Conservation (phyloP, 768 basidiomycete genomes). For the Tylopilus sp. region DNA sequence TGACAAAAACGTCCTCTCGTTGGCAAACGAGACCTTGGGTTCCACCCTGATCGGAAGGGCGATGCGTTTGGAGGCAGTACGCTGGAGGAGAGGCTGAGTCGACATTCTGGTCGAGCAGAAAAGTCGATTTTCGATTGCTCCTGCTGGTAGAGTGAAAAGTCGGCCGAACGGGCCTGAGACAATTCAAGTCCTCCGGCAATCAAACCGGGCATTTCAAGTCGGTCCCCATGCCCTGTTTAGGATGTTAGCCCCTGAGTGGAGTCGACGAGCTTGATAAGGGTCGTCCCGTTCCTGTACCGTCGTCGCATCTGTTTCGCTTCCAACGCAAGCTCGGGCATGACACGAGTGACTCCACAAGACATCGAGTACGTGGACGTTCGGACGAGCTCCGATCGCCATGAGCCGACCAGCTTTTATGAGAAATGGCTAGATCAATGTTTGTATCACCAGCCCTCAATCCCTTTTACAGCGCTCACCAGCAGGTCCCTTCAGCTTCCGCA, state of each 20-base stretch:
- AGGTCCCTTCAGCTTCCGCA: slow-evolving; percentile 44
- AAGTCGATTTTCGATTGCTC: too few species aligned
- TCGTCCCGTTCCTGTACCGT: not conserved
- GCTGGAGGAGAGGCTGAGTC: slow-evolving; percentile 94
- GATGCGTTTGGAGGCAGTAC: slow-evolving; percentile 91
- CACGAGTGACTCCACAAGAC: slow-evolving; percentile 14
- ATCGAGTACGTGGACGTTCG: slow-evolving; percentile 26
- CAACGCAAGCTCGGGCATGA: slow-evolving; percentile 14
- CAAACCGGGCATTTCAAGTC: slow-evolving; percentile 13
- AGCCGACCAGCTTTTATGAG: slow-evolving; percentile 41
- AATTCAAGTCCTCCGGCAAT: slow-evolving; percentile 1
- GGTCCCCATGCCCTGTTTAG: slow-evolving; percentile 4
- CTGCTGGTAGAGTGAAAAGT: not conserved
- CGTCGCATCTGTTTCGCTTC: not conserved
- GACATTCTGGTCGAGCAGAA: slow-evolving; percentile 58
- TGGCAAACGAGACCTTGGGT: slow-evolving; percentile 93
- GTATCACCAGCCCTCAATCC: slow-evolving; percentile 3
- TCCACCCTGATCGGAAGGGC: slow-evolving; percentile 94
- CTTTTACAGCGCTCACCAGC: slow-evolving; percentile 2
- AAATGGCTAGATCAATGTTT: slow-evolving; percentile 54
- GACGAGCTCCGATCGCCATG: not conserved
- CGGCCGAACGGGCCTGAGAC: not conserved
- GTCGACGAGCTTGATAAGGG: not conserved
- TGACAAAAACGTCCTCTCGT: slow-evolving; percentile 94
- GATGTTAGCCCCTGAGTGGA: slow-evolving; percentile 17